Evolutionary conservation across 2,329 filamentous ascomycete species (phyloP).

Genomic region (Exophiala spinifera): DNA sequence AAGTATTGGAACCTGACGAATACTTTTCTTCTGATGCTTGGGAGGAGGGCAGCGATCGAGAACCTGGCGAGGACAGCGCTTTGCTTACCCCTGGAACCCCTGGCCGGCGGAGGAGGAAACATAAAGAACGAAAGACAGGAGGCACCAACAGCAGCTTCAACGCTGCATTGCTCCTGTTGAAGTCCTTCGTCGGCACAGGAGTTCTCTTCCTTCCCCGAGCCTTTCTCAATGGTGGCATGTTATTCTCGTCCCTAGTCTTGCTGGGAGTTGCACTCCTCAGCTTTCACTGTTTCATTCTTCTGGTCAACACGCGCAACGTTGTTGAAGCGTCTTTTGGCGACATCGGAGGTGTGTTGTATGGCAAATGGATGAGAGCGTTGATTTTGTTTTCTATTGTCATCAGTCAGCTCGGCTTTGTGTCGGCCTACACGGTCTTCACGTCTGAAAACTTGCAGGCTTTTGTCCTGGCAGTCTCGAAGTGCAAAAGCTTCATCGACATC

Average conservation of each 20-base stretch:
- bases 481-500: conserved; percentile 79
- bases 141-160: conserved; percentile 76
- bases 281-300: conserved; percentile 95
- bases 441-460: conserved; percentile 95
- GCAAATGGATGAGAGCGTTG: conserved; percentile 80
- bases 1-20: conserved; percentile 79
- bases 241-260: conserved; percentile 92
- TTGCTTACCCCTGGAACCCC: conserved; percentile 68
- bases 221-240: conserved; percentile 94
- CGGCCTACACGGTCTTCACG: conserved; percentile 95
- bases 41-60: conserved; percentile 59
- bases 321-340: conserved; percentile 96
- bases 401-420: conserved; percentile 91
- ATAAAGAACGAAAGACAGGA: conserved; percentile 68
- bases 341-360: conserved; percentile 88
- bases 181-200: conserved; percentile 96
- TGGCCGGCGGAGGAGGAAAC: conserved; percentile 69
- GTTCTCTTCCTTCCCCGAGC: conserved; percentile 90
- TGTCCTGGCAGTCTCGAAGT: conserved; percentile 84
- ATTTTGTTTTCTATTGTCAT: conserved; percentile 92
- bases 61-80: conserved; percentile 84
- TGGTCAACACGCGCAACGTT: conserved; percentile 80
- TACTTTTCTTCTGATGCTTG: conserved; percentile 82
- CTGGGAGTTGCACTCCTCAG: conserved; percentile 79
- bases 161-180: conserved; percentile 81